phyloP scores from a whole-genome alignment of 2,329 filamentous ascomycete genomes.

The Achaetomium macrosporum region DNA sequence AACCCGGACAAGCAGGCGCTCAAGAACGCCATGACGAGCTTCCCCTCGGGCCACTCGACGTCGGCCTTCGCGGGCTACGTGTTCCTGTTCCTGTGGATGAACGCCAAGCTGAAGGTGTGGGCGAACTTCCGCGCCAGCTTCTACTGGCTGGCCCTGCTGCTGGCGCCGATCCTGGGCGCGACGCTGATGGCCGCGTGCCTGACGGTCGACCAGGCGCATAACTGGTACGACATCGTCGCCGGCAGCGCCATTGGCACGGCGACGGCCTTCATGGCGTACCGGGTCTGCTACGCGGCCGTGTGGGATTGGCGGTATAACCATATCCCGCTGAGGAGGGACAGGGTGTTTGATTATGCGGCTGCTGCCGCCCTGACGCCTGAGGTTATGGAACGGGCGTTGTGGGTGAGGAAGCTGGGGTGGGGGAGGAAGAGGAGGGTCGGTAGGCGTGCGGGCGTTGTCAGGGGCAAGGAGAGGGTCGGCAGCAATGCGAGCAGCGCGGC shows the following conservation, averaged over 20 bases:
- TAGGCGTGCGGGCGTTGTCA: background rate
- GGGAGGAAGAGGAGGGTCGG: conserved; percentile 14
- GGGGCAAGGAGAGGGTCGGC: conserved; percentile 2
- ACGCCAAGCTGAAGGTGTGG: conserved; percentile 67
- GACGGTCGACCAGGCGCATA: conserved; percentile 60
- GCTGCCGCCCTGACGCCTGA: conserved; percentile 1
- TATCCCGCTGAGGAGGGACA: conserved; percentile 47
- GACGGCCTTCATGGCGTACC: conserved; percentile 56
- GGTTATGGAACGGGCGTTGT: conserved; percentile 14
- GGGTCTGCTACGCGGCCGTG: conserved; percentile 60
- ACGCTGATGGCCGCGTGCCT: conserved; percentile 54
- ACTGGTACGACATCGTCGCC: conserved; percentile 63
- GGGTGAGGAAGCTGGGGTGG: conserved; percentile 20
- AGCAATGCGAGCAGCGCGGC: conserved; percentile 11
- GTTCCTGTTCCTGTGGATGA: conserved; percentile 62
- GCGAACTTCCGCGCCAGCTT: conserved; percentile 59
- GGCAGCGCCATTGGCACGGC: conserved; percentile 56
- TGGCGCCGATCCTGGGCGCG: conserved; percentile 53
- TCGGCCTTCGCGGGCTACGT: conserved; percentile 59
- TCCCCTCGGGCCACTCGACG: conserved; percentile 63
- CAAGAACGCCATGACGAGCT: conserved; percentile 57
- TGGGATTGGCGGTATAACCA: conserved; percentile 64
- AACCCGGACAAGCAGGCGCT: conserved; percentile 43
- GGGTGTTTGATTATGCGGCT: conserved; percentile 28
- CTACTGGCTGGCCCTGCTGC: conserved; percentile 58